phyloP scores from a whole-genome alignment of 2,329 filamentous ascomycete species.

The Colletotrichum eleusines region DNA sequence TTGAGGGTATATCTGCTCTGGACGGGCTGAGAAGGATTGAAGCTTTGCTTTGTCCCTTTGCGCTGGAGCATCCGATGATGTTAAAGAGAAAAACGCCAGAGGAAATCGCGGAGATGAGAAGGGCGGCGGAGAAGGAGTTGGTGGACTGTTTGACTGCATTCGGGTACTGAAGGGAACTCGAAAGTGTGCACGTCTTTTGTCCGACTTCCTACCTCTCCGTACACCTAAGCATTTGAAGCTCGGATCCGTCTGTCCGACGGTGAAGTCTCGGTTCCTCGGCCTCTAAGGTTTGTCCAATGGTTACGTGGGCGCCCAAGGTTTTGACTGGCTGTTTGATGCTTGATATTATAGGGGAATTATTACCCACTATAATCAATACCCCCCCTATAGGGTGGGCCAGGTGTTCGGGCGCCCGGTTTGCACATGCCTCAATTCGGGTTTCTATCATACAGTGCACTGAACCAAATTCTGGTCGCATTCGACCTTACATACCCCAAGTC shows the following conservation, averaged over 20 bases:
- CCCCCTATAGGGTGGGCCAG: no score
- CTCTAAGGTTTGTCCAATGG: background rate
- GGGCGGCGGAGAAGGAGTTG: conserved; percentile 8
- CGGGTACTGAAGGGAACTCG: background rate
- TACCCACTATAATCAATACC: no score
- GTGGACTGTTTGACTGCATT: conserved; percentile 11
- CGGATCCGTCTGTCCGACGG: background rate
- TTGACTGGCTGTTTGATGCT: no score
- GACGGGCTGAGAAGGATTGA: conserved; percentile 18
- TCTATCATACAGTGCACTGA: no score
- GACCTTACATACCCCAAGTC: background rate
- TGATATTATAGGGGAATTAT: no score
- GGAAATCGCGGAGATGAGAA: conserved; percentile 11
- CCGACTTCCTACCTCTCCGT: background rate
- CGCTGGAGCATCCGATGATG: conserved; percentile 22
- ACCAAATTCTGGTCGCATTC: background rate
- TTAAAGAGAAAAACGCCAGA: conserved; percentile 16
- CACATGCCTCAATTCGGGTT: no score
- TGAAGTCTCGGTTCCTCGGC: background rate
- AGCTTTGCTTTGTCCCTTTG: conserved; percentile 11
- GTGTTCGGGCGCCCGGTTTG: no score
- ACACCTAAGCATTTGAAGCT: no score
- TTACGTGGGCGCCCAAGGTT: background rate
- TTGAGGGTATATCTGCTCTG: conserved; percentile 4
- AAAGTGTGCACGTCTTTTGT: background rate